Percentiles rank a stretch among this genome's conserved stretches.
Conservation (phyloP, 768 basidiomycete genomes). For the Calvatia gigantea region DNA sequence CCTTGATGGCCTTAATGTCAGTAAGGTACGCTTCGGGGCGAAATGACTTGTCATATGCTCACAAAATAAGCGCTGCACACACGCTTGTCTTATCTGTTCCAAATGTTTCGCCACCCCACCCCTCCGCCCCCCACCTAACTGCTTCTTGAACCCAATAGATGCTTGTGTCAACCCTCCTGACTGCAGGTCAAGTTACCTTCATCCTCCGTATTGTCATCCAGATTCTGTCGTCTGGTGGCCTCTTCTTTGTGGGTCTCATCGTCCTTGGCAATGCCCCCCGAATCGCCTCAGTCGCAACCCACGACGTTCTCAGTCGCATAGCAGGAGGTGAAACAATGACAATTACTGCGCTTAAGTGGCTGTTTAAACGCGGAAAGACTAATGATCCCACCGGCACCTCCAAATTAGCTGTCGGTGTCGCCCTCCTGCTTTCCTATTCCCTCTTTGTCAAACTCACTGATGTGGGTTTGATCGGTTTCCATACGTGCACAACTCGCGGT, state of each 20-base stretch:
- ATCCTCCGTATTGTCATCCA: conserved; percentile 22
- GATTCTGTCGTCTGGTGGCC: conserved; percentile 18
- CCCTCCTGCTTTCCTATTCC: conserved; percentile 15
- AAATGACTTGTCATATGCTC: too few species aligned
- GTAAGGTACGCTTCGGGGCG: too few species aligned
- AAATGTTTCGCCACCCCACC: too few species aligned
- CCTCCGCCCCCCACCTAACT: too few species aligned
- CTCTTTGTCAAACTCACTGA: not conserved
- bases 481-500: conserved; percentile 10
- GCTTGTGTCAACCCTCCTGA: conserved; percentile 10
- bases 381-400: conserved; percentile 15
- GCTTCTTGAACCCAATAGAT: not conserved
- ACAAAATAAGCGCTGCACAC: too few species aligned
- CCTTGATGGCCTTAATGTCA: too few species aligned
- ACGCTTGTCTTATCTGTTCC: too few species aligned
- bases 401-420: conserved; percentile 13
- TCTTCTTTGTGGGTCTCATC: conserved; percentile 17
- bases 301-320: conserved; percentile 20
- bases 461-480: not conserved
- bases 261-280: conserved; percentile 20
- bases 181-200: conserved; percentile 22
- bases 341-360: conserved; percentile 16
- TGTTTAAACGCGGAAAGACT: conserved; percentile 15
- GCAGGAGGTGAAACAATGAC: conserved; percentile 16
- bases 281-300: conserved; percentile 18